Evolutionary conservation across 345 rosid species (phyloP), one percentile per base, ranked within the genome.

Genomic region (Camelina laxa): DNA sequence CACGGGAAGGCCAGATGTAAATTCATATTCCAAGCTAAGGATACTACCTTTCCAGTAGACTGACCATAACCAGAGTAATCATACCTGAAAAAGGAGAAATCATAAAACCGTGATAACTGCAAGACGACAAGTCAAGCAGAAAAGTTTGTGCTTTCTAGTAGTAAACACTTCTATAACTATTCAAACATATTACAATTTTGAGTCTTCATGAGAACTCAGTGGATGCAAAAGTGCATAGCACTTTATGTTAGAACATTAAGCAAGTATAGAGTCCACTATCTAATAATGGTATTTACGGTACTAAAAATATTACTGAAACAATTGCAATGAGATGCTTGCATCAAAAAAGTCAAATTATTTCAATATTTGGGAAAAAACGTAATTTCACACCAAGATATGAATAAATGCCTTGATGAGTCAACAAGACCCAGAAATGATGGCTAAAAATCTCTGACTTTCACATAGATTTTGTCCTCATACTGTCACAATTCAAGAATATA

Each of bases 41-140:
- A 58, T 57, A 86, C 39, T 47, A 94, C 97, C 97, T 91, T 94
- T 82, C 98, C 98, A 57, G 88, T 90, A 55, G 98, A 94, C 69
- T 85, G 97, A 60, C 98, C 98, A 64, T 94, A 94, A 59, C 98
- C 97, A 61, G 98, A 94, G 79, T 94, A 94, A 78, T 94, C 98
- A 62, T 91, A 91, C 84, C 98, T 94, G 82, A 11, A 74, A 66
- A 70, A 75, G 0, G 35, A n/a, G 19, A 63, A 13, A 39, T 10
- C 35, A 12, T n/a, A 39, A 9, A 31, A 30, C 41, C 17, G 13
- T 56, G 7, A 56, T n/a, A 19, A 4, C 20, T 8, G 39, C 39
- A 30, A 31, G 39, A 56, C n/a, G 20, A 11, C 39, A 56, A 56
- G 39, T 31, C 21, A 30, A 30, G 7, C 7, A 1, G 13, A 31